Base-by-base conservation (phyloP, 1,284 basidiomycete species). In the Xanthoconium separans region DNA sequence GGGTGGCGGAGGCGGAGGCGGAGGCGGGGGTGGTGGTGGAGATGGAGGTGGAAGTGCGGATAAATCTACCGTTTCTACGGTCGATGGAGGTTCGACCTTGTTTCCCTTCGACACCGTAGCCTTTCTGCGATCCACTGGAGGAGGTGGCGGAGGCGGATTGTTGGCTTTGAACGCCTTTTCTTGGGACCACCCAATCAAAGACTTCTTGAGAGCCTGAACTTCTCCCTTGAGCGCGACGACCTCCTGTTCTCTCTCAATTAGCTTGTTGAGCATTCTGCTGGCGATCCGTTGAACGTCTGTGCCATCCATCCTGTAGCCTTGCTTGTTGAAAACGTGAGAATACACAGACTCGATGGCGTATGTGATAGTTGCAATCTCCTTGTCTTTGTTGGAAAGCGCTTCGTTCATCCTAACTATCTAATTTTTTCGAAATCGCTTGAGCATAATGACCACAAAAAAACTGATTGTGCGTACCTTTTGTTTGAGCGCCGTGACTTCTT, bases 341-440 rank as follows among this genome's bases (percentile, higher is more conserved):
- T 91, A 91, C 8, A 95, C 88, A 8, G 89, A 88, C 68, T 93
- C 90, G 40, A 96, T 75, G 13, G 91, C 89, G 15, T 88, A 85
- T 64, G 93, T 93, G 45, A 94, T 77, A 62, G 87, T 91, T 2
- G 81, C 65, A 48, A 89, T 79, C 57, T 93, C 89, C 63, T 91
- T 91, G 57, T 87, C 82, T 63, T 84, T 88, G 51, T 78, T 72
- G 12, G 72, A 71, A 2, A 84, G 46, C 2, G 69, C 62, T 6
- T 66, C 68, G 48, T 88, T 85, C 40, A 83, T 67, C 44, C 87
- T 84, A 1, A 70, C 71, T 41, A 78, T 76, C 86, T 92, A 59
- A 15, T 43, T 56, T 50, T 24, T 27, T 27, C 7, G 7, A 8
- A 43, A 39, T 36, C 15, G 31, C 12, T 27, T 59, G 45, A 50